Evolutionary conservation across 202 grass and related monocot genomes (phyloP).

Genomic region (Carex sylvatica): DNA sequence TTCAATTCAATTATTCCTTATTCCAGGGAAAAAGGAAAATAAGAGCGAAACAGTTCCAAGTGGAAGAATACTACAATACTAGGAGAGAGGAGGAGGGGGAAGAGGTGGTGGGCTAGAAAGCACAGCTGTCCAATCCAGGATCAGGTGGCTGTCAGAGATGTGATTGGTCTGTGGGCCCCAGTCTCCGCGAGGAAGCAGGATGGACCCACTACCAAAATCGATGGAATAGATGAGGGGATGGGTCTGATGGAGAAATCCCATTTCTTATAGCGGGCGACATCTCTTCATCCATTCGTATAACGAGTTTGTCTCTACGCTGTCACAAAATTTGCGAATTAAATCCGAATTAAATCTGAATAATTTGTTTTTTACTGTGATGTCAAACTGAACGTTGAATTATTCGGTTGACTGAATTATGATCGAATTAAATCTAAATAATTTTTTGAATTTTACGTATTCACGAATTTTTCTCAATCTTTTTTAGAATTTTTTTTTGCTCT

Average conservation of each 20-base stretch:
- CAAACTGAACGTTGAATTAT: no score
- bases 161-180: slow-evolving; percentile 40
- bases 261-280: neutral
- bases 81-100: neutral
- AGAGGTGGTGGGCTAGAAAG: slow-evolving; percentile 18
- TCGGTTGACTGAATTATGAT: no score
- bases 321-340: no score
- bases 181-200: slow-evolving; percentile 27
- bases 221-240: slow-evolving; percentile 13
- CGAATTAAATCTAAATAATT: no score
- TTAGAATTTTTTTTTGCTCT: no score
- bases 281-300: neutral
- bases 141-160: slow-evolving; percentile 66
- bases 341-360: no score
- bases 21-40: neutral
- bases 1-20: neutral
- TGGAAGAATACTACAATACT: neutral
- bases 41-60: neutral
- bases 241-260: neutral
- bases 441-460: no score
- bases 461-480: no score
- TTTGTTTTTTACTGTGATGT: no score
- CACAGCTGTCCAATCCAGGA: slow-evolving; percentile 69
- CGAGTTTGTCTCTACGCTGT: neutral
- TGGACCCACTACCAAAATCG: slow-evolving; percentile 22